Evolutionary conservation across 2,329 filamentous ascomycete genomes (phyloP), one percentile per base, ranked within the genome.

Genomic region (Microcera coccophila): DNA sequence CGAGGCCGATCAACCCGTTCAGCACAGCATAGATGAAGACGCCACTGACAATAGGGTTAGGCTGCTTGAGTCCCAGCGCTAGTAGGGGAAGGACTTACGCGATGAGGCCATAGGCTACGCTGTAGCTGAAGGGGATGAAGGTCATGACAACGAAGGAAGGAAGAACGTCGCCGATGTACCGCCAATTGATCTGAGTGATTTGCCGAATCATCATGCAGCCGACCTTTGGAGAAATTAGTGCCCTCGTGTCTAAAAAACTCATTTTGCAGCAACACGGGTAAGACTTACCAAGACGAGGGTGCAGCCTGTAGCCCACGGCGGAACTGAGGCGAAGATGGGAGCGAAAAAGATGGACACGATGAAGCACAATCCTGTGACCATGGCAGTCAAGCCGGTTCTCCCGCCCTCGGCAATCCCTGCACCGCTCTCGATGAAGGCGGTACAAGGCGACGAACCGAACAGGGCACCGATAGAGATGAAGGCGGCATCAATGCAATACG

Each of bases 151-250:
- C 72, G 63, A 89, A 89, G 0, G 85, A 87, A 0, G 85, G 85
- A 3, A 89, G 71, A 0, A 85, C 82, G 49, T 90, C 85, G 38
- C 85, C 85, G 39, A 87, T 80, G 53, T 87, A 89, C 16, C 73
- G 69, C 85, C 85, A 89, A 66, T 89, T 89, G 66, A 89, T 82
- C 40, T 82, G 78, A 16, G 78, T 81, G 40, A 87, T 82, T 57
- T 87, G 82, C 8, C 83, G 81, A 50, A 86, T 84, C 85, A 90
- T 90, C 66, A 89, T 75, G 53, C 82, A 86, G 4, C 85, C 85
- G 19, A 89, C 82, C 76, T 80, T 37, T 1, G 15, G 12, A 22
- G n/a, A 17, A 16, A 32, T 41, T n/a, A 24, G 41, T 26, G n/a
- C 7, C 3, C 5, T 1, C 3, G 19, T 1, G 20, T 5, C 22